A percentile compares a stretch with the other conserved stretches of the same genome.
Evolutionary conservation across 306 rosid genomes (phyloP).

Genomic region (Medicago ruthenica): DNA sequence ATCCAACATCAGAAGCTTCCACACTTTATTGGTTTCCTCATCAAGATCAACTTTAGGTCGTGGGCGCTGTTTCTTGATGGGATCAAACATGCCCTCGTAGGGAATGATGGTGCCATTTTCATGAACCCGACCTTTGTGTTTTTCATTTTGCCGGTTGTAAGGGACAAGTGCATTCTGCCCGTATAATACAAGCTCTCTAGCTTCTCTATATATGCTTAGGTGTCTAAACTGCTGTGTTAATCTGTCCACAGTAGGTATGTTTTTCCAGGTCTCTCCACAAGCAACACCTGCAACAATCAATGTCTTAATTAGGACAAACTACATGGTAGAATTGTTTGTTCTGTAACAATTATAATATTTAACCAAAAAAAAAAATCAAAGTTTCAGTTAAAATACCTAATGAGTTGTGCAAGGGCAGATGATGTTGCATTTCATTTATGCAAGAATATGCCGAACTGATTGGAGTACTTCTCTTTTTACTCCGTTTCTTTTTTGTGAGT

Average conservation of each 20-base stretch:
- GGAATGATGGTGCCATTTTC: conserved; percentile 66
- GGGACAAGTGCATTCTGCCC: conserved; percentile 63
- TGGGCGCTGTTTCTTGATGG: conserved; percentile 68
- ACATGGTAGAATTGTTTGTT: conserved; percentile 32
- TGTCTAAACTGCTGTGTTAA: conserved; percentile 56
- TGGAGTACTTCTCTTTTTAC: conserved; percentile 54
- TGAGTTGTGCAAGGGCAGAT: conserved; percentile 40
- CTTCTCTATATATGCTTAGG: conserved; percentile 64
- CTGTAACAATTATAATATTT: conserved; percentile 32
- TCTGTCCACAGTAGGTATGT: conserved; percentile 49
- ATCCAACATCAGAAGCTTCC: conserved; percentile 88
- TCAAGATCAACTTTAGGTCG: conserved; percentile 95
- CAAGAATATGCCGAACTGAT: conserved; percentile 47
- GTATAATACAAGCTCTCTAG: conserved; percentile 49
- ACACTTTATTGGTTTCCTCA: conserved; percentile 87
- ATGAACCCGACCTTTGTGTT: conserved; percentile 53
- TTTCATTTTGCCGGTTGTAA: conserved; percentile 51
- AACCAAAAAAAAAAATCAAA: neutral
- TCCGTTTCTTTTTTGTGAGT: conserved; percentile 68
- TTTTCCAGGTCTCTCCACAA: conserved; percentile 41
- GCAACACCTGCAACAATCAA: conserved; percentile 58
- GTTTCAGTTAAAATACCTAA: conserved; percentile 57
- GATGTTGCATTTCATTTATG: conserved; percentile 44
- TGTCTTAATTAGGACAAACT: conserved; percentile 32
- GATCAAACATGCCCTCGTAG: conserved; percentile 57